Percentiles rank a stretch among this genome's conserved stretches.
Evolutionary conservation across 1,284 basidiomycete species (phyloP).

Genomic region (Ceratobasidium sp.): DNA sequence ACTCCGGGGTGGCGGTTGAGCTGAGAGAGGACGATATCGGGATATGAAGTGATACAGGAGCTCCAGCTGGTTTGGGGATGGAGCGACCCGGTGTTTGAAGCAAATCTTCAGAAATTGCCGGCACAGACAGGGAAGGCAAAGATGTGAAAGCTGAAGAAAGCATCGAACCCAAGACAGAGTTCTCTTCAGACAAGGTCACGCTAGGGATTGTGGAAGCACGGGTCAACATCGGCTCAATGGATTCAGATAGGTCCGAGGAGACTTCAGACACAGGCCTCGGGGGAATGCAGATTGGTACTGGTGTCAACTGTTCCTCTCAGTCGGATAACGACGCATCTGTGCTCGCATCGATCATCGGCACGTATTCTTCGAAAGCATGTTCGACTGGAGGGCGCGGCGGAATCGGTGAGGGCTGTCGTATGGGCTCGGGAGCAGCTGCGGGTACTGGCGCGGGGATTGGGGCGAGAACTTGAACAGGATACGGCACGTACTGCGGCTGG

Average conservation of each 20-base stretch:
- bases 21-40: slow-evolving; percentile 35
- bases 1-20: slow-evolving; percentile 18
- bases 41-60: background rate
- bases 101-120: slow-evolving; percentile 21
- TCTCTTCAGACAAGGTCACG: slow-evolving; percentile 23
- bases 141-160: slow-evolving; percentile 19
- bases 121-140: background rate
- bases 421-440: slow-evolving; percentile 1
- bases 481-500: slow-evolving; percentile 17
- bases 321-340: slow-evolving; percentile 21
- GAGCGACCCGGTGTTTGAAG: background rate
- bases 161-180: slow-evolving; percentile 28
- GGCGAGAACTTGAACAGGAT: slow-evolving; percentile 16
- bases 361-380: slow-evolving; percentile 16
- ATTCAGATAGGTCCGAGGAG: slow-evolving; percentile 27
- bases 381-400: slow-evolving; percentile 9
- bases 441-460: background rate
- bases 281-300: background rate
- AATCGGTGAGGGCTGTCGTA: slow-evolving; percentile 3
- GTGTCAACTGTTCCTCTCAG: slow-evolving; percentile 19
- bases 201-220: slow-evolving; percentile 8
- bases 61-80: background rate
- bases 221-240: slow-evolving; percentile 29
- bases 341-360: slow-evolving; percentile 40
- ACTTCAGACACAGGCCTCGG: slow-evolving; percentile 16